Evolutionary conservation across 768 basidiomycete species (phyloP), one percentile per base, ranked within the genome.

Genomic region (Collybia mongolica): DNA sequence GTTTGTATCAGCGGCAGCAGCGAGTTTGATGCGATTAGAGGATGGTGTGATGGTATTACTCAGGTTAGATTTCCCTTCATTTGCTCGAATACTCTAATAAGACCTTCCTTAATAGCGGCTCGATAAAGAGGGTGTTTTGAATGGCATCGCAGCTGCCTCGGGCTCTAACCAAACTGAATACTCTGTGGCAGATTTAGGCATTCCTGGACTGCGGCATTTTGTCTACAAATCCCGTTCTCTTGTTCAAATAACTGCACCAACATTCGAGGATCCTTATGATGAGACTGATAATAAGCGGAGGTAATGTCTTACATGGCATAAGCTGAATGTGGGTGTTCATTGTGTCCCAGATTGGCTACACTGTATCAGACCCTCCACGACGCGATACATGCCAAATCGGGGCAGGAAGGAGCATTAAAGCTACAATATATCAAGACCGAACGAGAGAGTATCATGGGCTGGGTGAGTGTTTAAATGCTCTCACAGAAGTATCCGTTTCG

Each of bases 141-240:
- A 79, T 49, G 72, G 76, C 11, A 73, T 90, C 43, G 60, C 70
- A 15, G 70, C 74, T 24, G 73, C 77, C 6, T 76, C 80, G 49
- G 58, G 64, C 24, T 65, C 75, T 39, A 72, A 80, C 44, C 61
- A 75, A 36, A 85, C 84, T 5, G 76, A 82, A 42, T 91, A 90
- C 59, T 75, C 80, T 6, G 80, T 86, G 48, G 83, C 83, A 2
- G 86, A 89, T 48, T 70, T 98, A 9, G 82, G 83, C n/a, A 86
- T 96, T 55, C 93, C 93, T 2, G 94, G 94, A 2, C 69, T 98
- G 23, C 82, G 91, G 24, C 97, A 99, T 66, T 99, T 98, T 63
- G 71, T 98, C 42, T 98, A 98, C 75, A 98, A 98, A 70, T 92
- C 90, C 8, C 79, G 92, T 11, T 73, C 81, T 6, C 83, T 91